phyloP scores from a whole-genome alignment of 2,329 filamentous ascomycete genomes.

The Botryotinia globosa region DNA sequence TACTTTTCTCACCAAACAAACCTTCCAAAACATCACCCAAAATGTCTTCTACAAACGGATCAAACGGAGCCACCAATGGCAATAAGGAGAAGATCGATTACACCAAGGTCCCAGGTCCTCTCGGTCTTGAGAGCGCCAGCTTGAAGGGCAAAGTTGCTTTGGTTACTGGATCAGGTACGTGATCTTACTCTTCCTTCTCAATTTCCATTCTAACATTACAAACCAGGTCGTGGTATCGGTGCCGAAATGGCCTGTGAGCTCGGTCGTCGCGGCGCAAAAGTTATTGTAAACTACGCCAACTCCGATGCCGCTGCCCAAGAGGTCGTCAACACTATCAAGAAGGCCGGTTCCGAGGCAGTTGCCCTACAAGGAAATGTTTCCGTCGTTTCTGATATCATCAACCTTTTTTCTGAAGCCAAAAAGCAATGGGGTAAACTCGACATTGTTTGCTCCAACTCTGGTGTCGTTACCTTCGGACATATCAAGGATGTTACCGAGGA shows the following conservation, averaged over 20 bases:
- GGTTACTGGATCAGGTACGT: constrained; percentile 38
- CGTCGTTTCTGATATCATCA: constrained; percentile 40
- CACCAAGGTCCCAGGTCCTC: constrained; percentile 26
- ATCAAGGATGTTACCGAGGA: constrained; percentile 36
- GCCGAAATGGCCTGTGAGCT: constrained; percentile 65
- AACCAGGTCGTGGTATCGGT: constrained; percentile 60
- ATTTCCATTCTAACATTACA: background rate
- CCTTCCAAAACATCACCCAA: constrained; percentile 10
- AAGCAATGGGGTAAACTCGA: constrained; percentile 37
- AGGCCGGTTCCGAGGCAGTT: constrained; percentile 50
- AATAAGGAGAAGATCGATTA: constrained; percentile 5
- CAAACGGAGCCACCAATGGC: constrained; percentile 19
- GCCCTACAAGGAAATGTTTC: constrained; percentile 60
- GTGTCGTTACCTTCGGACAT: constrained; percentile 52
- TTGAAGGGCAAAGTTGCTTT: constrained; percentile 35
- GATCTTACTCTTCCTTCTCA: background rate
- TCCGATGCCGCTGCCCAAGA: constrained; percentile 61
- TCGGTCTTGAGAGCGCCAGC: constrained; percentile 30
- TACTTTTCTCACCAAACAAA: background rate
- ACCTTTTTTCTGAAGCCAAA: constrained; percentile 33
- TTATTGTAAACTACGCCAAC: constrained; percentile 56
- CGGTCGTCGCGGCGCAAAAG: constrained; percentile 59
- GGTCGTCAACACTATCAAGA: constrained; percentile 61
- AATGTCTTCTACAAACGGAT: constrained; percentile 23
- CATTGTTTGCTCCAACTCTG: constrained; percentile 39